phyloP scores from a whole-genome alignment of 768 basidiomycete genomes.

The Naganishia vishniacii region DNA sequence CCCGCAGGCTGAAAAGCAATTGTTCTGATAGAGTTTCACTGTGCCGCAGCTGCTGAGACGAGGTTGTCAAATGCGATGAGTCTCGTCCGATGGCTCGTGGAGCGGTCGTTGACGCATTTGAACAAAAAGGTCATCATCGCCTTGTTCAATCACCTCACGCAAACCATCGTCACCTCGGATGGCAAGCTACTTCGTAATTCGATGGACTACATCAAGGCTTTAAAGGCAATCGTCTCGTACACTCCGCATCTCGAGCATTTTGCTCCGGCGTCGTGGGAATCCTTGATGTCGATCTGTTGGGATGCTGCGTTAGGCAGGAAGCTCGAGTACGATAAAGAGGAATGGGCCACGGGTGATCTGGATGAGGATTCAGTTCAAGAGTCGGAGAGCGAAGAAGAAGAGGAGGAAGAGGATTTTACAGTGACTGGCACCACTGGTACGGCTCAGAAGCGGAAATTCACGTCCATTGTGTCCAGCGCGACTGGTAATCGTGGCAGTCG shows the following conservation, averaged over 20 bases:
- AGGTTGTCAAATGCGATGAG: conserved; percentile 63
- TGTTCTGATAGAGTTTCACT: no score
- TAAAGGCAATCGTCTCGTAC: conserved; percentile 62
- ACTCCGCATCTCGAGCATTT: conserved; percentile 74
- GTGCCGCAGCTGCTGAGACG: conserved; percentile 53
- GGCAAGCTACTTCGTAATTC: conserved; percentile 60
- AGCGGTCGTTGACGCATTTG: conserved; percentile 58
- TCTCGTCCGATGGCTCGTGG: conserved; percentile 67
- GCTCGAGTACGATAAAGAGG: conserved; percentile 43
- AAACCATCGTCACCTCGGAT: conserved; percentile 55
- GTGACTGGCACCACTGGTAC: conserved; percentile 22
- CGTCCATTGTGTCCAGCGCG: conserved; percentile 34
- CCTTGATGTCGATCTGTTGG: conserved; percentile 65
- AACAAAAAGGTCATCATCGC: conserved; percentile 57
- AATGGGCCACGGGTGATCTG: conserved; percentile 45
- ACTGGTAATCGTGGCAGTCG: neutral
- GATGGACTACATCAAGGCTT: conserved; percentile 72
- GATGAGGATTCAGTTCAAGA: conserved; percentile 23
- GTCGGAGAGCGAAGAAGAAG: conserved; percentile 32
- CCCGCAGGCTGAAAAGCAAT: neutral
- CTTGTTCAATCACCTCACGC: conserved; percentile 62
- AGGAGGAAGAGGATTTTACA: conserved; percentile 36
- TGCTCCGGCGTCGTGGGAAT: conserved; percentile 62
- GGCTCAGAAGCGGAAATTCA: conserved; percentile 17
- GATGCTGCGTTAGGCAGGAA: conserved; percentile 64